These are phyloP conservation scores for Violaceomyces palustris DNA, from an alignment of 1,284 basidiomycete genomes.

Conservation along the genomic window DNA sequence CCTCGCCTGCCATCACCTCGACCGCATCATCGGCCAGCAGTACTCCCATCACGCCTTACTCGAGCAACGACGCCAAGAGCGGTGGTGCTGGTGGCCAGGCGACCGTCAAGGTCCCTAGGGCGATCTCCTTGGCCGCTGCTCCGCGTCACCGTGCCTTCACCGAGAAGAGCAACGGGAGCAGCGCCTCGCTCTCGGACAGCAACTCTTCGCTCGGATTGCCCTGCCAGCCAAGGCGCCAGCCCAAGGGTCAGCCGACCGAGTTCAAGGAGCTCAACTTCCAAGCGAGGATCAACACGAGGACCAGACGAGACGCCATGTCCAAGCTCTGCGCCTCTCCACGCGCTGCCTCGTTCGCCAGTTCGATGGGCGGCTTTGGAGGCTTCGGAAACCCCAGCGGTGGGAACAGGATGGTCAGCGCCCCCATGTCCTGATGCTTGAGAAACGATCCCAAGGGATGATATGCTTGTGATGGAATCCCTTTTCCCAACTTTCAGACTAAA, in stretches of 20 bases:
- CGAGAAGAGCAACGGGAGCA: conserved; percentile 10
- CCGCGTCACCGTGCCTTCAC: conserved; percentile 27
- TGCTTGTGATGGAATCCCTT: too few species aligned
- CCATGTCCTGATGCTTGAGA: too few species aligned
- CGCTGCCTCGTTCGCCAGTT: conserved; percentile 32
- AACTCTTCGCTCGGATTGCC: too few species aligned
- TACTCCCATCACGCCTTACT: too few species aligned
- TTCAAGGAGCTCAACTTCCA: conserved; percentile 44
- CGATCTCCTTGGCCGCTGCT: conserved; percentile 28
- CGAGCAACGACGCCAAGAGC: too few species aligned
- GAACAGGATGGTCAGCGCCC: too few species aligned
- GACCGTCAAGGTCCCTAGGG: conserved; percentile 18
- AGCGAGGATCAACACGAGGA: conserved; percentile 33
- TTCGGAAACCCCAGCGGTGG: too few species aligned
- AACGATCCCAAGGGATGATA: too few species aligned
- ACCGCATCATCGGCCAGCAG: too few species aligned
- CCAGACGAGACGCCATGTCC: conserved; percentile 43
- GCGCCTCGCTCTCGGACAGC: not conserved
- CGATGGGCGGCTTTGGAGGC: too few species aligned
- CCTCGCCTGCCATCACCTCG: conserved; percentile 6
- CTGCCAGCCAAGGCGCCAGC: conserved; percentile 40
- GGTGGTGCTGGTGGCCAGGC: too few species aligned
- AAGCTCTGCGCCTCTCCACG: conserved; percentile 43
- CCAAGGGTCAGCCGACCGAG: conserved; percentile 42
- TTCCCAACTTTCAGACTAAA: too few species aligned